Percentiles rank a stretch among this genome's conserved stretches.
These are phyloP conservation scores for Yamadazyma atmosphaerica DNA, from an alignment of 1,139 yeast genomes.

Conservation along the genomic window DNA sequence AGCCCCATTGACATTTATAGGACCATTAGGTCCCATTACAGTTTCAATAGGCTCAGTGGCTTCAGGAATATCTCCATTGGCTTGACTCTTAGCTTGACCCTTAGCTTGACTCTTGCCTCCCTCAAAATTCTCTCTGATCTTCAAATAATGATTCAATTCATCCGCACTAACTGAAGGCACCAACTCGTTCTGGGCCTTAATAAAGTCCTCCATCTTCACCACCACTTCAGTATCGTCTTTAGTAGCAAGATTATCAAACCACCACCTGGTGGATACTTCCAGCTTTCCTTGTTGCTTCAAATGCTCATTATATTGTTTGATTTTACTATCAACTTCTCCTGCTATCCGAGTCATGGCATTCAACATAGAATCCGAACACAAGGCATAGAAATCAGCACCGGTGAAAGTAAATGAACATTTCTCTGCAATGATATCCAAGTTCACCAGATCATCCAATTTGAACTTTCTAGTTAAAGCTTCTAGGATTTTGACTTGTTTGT, in stretches of 20 bases:
- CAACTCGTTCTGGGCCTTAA: conserved; percentile 68
- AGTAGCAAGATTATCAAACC: conserved; percentile 86
- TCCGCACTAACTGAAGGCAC: conserved; percentile 87
- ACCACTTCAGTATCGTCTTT: conserved; percentile 65
- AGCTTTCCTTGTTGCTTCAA: conserved; percentile 27
- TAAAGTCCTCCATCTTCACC: conserved; percentile 73
- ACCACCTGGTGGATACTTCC: conserved; percentile 69
- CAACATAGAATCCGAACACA: conserved; percentile 92
- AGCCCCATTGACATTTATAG: conserved; percentile 2
- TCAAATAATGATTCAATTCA: conserved; percentile 77
- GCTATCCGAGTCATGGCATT: conserved; percentile 95
- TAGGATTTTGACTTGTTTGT: conserved; percentile 81
- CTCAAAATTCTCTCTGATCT: conserved; percentile 79
- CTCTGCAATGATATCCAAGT: conserved; percentile 60
- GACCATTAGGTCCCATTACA: conserved; percentile 5
- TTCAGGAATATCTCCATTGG: conserved; percentile 1
- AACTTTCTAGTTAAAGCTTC: conserved; percentile 90
- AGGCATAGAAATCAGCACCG: conserved; percentile 96
- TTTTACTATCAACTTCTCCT: conserved; percentile 65
- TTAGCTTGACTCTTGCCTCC: conserved; percentile 41
- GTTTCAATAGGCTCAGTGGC: not conserved
- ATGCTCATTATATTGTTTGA: conserved; percentile 49
- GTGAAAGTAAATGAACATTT: conserved; percentile 86
- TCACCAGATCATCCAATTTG: conserved; percentile 58
- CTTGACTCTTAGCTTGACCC: conserved; percentile 4